Evolutionary conservation across 169 alveolate genomes (phyloP).

Genomic region (Plasmodium gaboni): DNA sequence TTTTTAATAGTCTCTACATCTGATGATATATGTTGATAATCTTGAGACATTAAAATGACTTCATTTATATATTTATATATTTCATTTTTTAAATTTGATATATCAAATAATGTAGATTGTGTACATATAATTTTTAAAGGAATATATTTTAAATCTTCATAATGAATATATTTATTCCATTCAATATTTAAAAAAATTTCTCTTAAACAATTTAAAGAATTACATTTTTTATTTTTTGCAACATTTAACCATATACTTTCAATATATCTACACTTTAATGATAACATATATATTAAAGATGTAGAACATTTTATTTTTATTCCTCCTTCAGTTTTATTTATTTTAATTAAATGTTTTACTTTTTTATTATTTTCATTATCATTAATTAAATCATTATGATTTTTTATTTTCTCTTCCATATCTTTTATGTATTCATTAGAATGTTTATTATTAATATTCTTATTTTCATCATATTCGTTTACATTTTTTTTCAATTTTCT

Average conservation of each 20-base stretch:
- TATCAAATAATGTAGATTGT: conserved; percentile 50
- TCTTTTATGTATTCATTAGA: no score
- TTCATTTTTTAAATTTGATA: conserved; percentile 7
- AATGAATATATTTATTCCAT: conserved; percentile 27
- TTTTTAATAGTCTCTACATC: background rate
- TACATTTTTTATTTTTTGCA: conserved; percentile 41
- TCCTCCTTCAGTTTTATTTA: conserved; percentile 60
- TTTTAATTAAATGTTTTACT: conserved; percentile 57
- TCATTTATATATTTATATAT: conserved; percentile 11
- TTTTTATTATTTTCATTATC: conserved; percentile 9
- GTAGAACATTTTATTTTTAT: conserved; percentile 52
- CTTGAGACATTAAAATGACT: no score
- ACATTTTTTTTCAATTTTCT: background rate
- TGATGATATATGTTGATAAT: background rate
- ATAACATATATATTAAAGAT: conserved; percentile 54
- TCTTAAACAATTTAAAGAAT: conserved; percentile 23
- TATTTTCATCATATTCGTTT: background rate
- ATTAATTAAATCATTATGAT: no score
- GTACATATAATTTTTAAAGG: conserved; percentile 40
- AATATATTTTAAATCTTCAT: conserved; percentile 26
- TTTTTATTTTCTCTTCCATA: no score
- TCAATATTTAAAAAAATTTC: conserved; percentile 23
- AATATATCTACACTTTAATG: conserved; percentile 58
- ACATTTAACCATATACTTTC: conserved; percentile 74
- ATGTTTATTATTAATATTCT: background rate